Evolutionary conservation across 768 basidiomycete species (phyloP).

Genomic region (Sporobolomyces pararoseus): DNA sequence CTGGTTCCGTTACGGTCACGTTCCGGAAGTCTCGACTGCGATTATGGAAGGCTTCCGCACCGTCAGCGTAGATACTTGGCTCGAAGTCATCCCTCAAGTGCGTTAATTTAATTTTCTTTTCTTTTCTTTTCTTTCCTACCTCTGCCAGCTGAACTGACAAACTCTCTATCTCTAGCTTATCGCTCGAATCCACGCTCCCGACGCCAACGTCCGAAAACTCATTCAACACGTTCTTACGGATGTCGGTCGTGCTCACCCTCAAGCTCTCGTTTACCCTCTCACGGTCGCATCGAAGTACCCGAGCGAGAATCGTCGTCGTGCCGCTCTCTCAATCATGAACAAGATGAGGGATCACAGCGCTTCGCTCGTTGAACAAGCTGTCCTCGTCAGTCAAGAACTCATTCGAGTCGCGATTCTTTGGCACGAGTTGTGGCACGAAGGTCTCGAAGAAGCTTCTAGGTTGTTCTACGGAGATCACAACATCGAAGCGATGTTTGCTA

Average conservation of each 20-base stretch:
- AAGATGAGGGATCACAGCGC: conserved; percentile 89
- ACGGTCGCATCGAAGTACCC: conserved; percentile 97
- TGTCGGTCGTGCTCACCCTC: conserved; percentile 93
- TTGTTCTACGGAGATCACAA: conserved; percentile 96
- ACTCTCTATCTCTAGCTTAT: conserved; percentile 66
- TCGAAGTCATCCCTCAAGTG: conserved; percentile 97
- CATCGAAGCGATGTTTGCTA: conserved; percentile 92
- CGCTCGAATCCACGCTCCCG: conserved; percentile 94
- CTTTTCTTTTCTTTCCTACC: not conserved
- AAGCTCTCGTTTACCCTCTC: conserved; percentile 86
- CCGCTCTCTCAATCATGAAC: conserved; percentile 81
- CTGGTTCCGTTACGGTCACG: conserved; percentile 96
- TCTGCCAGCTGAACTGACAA: not conserved
- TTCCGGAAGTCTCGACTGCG: conserved; percentile 81
- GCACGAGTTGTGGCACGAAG: conserved; percentile 99
- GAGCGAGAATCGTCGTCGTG: conserved; percentile 70
- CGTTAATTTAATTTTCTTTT: not conserved
- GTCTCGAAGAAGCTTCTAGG: conserved; percentile 92
- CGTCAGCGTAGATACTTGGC: conserved; percentile 95
- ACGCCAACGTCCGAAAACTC: conserved; percentile 74
- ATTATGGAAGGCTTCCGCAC: conserved; percentile 80
- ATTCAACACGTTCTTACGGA: conserved; percentile 83
- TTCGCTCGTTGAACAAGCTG: conserved; percentile 79
- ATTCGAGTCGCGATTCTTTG: conserved; percentile 96
- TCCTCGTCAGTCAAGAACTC: conserved; percentile 84